phyloP scores from a whole-genome alignment of 1,284 basidiomycete species.

The Trichosporon faecale region DNA sequence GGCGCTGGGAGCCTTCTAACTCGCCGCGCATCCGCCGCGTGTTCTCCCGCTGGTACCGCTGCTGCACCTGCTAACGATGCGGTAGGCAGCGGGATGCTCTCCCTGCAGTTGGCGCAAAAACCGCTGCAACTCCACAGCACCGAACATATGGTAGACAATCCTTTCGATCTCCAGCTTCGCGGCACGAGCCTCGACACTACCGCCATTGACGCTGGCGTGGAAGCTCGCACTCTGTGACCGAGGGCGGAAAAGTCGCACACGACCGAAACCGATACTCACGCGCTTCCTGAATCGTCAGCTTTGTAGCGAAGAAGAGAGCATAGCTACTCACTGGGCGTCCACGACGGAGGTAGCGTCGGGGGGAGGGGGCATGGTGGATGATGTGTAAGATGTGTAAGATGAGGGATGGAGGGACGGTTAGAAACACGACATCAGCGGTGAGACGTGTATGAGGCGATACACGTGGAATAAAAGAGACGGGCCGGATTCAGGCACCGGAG shows the following conservation, averaged over 20 bases:
- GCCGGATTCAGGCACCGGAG: constrained; percentile 7
- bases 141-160: too few species aligned
- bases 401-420: neutral
- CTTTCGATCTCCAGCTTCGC: neutral
- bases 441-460: constrained; percentile 6
- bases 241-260: neutral
- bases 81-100: too few species aligned
- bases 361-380: constrained; percentile 20
- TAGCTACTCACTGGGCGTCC: constrained; percentile 23
- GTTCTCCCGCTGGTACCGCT: neutral
- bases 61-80: neutral
- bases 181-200: neutral
- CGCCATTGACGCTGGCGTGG: neutral
- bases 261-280: constrained; percentile 15
- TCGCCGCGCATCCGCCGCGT: neutral
- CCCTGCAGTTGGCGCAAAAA: too few species aligned
- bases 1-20: too few species aligned
- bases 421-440: constrained; percentile 9
- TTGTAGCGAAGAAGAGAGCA: too few species aligned
- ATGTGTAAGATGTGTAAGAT: neutral
- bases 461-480: constrained; percentile 4
- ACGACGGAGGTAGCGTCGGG: constrained; percentile 24
- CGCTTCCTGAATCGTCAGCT: constrained; percentile 21
- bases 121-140: too few species aligned
- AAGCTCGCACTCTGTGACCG: neutral